Evolutionary conservation across 495 filamentous ascomycete genomes (phyloP).

Genomic region (Emericellopsis terricola): DNA sequence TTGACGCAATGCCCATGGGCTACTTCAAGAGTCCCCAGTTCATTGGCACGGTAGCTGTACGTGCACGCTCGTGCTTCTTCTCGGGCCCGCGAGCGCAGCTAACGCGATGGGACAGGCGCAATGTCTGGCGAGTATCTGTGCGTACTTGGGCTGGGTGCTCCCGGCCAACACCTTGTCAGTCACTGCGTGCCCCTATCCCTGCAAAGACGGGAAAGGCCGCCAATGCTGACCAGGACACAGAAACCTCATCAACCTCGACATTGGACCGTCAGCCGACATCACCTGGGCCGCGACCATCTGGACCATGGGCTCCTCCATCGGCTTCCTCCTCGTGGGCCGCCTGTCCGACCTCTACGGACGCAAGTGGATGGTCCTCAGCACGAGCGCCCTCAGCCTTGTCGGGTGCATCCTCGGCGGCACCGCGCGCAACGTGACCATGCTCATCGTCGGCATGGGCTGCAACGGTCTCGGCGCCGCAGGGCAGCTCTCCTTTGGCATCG

Average conservation of each 20-base stretch:
- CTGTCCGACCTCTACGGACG: constrained; percentile 31
- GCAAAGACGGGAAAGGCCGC: no score
- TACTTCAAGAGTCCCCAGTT: constrained; percentile 12
- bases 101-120: not conserved
- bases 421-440: constrained; percentile 16
- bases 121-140: constrained; percentile 2
- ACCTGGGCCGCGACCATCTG: constrained; percentile 2
- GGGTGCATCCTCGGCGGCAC: constrained; percentile 19
- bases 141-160: constrained; percentile 3
- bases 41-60: constrained; percentile 4
- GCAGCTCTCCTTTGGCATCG: constrained; percentile 22
- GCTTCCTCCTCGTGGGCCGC: constrained; percentile 22
- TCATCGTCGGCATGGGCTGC: constrained; percentile 15
- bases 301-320: constrained; percentile 2
- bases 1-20: constrained; percentile 9
- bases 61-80: not conserved
- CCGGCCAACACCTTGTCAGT: constrained; percentile 3
- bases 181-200: no score
- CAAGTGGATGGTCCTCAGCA: constrained; percentile 22
- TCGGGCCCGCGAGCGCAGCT: not conserved
- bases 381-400: constrained; percentile 15
- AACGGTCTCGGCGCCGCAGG: constrained; percentile 20
- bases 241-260: constrained; percentile 1
- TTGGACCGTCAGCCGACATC: constrained; percentile 1
- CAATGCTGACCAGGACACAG: no score